These are phyloP conservation scores for Pseudogymnoascus sp. DNA, from an alignment of 2,329 filamentous ascomycete species.

Conservation along the genomic window DNA sequence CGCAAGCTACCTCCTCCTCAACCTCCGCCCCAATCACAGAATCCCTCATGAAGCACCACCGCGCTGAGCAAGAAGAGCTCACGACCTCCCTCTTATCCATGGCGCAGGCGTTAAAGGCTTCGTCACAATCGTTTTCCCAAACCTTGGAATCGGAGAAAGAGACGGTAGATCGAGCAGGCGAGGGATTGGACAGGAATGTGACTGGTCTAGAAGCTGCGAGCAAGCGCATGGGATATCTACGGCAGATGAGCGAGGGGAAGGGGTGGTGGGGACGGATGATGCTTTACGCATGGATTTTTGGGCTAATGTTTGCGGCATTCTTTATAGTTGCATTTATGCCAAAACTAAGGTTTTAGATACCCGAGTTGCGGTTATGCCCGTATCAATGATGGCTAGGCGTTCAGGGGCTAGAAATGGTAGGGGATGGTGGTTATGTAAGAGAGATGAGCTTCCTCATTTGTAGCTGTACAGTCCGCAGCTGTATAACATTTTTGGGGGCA, in stretches of 20 bases:
- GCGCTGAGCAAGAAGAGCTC: slow-evolving; percentile 74
- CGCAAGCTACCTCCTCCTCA: slow-evolving; percentile 26
- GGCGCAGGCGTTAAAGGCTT: slow-evolving; percentile 69
- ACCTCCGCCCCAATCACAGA: slow-evolving; percentile 49
- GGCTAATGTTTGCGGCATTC: slow-evolving; percentile 70
- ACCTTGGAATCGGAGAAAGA: slow-evolving; percentile 68
- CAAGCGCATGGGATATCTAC: slow-evolving; percentile 68
- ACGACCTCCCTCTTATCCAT: slow-evolving; percentile 76
- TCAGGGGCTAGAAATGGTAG: background rate
- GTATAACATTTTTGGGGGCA: background rate
- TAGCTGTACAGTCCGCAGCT: background rate
- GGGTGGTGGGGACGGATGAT: slow-evolving; percentile 82
- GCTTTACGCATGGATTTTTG: slow-evolving; percentile 78
- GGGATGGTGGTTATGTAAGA: slow-evolving; percentile 13
- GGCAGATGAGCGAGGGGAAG: slow-evolving; percentile 77
- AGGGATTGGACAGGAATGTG: slow-evolving; percentile 72
- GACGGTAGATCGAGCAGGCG: slow-evolving; percentile 62
- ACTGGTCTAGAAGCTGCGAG: slow-evolving; percentile 70
- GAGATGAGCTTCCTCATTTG: background rate
- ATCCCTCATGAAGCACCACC: slow-evolving; percentile 68
- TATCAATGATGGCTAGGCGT: slow-evolving; percentile 5
- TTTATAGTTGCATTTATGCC: slow-evolving; percentile 79
- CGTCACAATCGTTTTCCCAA: slow-evolving; percentile 63
- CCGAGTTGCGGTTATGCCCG: background rate
- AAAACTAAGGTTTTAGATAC: slow-evolving; percentile 71